Conservation (phyloP, 2,329 filamentous ascomycete genomes). For the Ceratocystis papillata region DNA sequence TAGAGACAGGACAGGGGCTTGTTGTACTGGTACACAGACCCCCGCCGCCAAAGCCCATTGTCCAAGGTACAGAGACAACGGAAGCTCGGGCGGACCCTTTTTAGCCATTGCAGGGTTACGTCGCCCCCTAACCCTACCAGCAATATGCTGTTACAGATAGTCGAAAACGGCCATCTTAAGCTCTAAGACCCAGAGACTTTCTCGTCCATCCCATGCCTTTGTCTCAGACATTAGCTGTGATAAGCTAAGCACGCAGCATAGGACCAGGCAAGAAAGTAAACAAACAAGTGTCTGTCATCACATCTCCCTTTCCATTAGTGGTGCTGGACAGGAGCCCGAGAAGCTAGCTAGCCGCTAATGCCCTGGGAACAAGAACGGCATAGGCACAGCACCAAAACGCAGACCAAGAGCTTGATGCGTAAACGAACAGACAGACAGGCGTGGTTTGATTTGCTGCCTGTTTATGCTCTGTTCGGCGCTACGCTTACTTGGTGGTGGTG, state of each 20-base stretch:
- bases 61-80: not conserved
- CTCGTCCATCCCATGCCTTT: not conserved
- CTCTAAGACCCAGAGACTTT: not conserved
- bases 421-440: no score
- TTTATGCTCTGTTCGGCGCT: not conserved
- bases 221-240: not conserved
- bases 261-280: not conserved
- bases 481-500: not conserved
- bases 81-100: no score
- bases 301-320: not conserved
- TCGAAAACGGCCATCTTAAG: no score
- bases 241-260: not conserved
- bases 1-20: not conserved
- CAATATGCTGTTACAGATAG: no score
- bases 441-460: not conserved
- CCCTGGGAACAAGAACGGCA: no score
- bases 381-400: no score
- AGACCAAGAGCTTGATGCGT: no score
- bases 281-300: not conserved
- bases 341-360: no score
- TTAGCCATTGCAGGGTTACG: not conserved
- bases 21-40: not conserved
- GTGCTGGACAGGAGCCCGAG: no score
- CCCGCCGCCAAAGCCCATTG: not conserved
- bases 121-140: not conserved